A percentile compares a stretch with the other conserved stretches of the same genome.
These are phyloP conservation scores for Sistotremastrum suecicum DNA, from an alignment of 768 basidiomycete species.

Conservation along the genomic window DNA sequence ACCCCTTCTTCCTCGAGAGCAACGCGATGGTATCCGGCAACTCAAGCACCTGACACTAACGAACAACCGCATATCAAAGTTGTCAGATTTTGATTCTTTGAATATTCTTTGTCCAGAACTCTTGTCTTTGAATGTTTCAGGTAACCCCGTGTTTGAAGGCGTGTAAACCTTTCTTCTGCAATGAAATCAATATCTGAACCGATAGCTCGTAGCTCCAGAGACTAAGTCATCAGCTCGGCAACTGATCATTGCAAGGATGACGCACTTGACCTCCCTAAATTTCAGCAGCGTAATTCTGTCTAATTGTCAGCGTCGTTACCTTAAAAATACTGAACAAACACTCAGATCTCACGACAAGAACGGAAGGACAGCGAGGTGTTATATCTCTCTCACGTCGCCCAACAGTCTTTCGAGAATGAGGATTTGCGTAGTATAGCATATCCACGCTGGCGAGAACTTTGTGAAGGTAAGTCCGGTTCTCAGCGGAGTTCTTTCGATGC, in stretches of 20 bases:
- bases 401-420: slow-evolving; percentile 25
- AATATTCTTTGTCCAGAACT: slow-evolving; percentile 56
- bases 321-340: neutral
- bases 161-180: slow-evolving; percentile 2
- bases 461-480: slow-evolving; percentile 35
- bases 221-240: slow-evolving; percentile 33
- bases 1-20: slow-evolving; percentile 14
- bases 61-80: slow-evolving; percentile 40
- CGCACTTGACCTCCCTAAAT: slow-evolving; percentile 48
- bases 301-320: slow-evolving; percentile 3
- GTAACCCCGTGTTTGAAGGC: slow-evolving; percentile 55
- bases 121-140: slow-evolving; percentile 40
- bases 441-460: slow-evolving; percentile 52
- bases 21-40: neutral
- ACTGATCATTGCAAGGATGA: slow-evolving; percentile 51
- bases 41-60: slow-evolving; percentile 53
- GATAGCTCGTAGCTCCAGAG: slow-evolving; percentile 18
- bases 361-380: slow-evolving; percentile 72
- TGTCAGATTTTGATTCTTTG: slow-evolving; percentile 53
- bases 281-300: slow-evolving; percentile 4
- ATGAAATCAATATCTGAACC: neutral
- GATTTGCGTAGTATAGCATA: slow-evolving; percentile 33
- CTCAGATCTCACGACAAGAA: slow-evolving; percentile 54
- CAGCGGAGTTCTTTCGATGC: neutral
- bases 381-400: slow-evolving; percentile 56